Evolutionary conservation across 345 rosid species (phyloP).

Genomic region (Mercurialis annua): DNA sequence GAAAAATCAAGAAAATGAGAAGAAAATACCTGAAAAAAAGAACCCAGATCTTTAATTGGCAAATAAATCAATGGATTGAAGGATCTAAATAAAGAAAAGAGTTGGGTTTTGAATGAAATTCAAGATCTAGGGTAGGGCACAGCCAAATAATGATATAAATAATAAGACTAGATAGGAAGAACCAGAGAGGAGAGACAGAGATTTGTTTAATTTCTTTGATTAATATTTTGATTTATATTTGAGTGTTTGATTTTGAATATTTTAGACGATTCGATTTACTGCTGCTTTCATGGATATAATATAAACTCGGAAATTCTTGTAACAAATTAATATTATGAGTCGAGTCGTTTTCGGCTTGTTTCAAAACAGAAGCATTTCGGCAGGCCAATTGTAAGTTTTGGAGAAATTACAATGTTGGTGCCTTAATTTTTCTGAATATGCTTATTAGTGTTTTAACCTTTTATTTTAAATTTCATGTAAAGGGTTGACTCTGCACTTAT

Average conservation of each 20-base stretch:
- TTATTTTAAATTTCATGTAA: no score
- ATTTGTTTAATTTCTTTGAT: not conserved
- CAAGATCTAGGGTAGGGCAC: constrained; percentile 4
- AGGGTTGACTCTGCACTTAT: no score
- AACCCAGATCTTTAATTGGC: not conserved
- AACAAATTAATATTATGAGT: not conserved
- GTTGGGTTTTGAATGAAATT: not conserved
- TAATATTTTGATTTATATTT: not conserved
- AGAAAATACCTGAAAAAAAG: not conserved
- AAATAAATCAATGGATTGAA: not conserved
- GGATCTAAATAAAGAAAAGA: not conserved
- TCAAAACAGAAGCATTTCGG: not conserved
- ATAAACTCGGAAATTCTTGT: no score
- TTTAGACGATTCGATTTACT: not conserved
- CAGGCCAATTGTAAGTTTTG: not conserved
- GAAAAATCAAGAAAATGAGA: not conserved
- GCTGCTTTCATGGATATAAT: not conserved
- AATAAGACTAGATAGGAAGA: not conserved
- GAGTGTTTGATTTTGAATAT: not conserved
- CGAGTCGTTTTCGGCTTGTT: not conserved
- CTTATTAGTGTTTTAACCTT: no score
- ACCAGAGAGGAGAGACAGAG: constrained; percentile 1
- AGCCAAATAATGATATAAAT: not conserved
- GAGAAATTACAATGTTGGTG: no score
- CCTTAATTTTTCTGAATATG: no score